Evolutionary conservation across 352 stramenopile species (phyloP).

Genomic region (Phytophthora rubi): DNA sequence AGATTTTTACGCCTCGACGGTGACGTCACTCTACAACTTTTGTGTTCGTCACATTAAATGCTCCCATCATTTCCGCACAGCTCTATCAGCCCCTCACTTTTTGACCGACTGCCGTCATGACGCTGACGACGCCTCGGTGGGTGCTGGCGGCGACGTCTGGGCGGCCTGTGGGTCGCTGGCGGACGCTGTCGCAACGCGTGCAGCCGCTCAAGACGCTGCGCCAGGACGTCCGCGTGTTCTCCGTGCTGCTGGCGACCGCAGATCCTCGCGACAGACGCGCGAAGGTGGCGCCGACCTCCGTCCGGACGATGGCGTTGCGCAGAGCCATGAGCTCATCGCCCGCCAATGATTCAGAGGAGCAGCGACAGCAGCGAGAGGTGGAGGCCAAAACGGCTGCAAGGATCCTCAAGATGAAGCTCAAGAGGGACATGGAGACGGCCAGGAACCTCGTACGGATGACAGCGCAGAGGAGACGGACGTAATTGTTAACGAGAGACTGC

Average conservation of each 20-base stretch:
- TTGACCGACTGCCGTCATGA: slow-evolving; percentile 10
- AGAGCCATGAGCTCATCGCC: slow-evolving; percentile 18
- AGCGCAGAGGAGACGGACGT: too few relatives aligned
- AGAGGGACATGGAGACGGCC: slow-evolving; percentile 57
- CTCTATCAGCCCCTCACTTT: slow-evolving; percentile 16
- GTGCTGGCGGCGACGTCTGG: slow-evolving; percentile 14
- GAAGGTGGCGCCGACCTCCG: background rate
- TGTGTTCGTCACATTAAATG: slow-evolving; percentile 4
- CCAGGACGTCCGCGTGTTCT: slow-evolving; percentile 12
- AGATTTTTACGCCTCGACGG: background rate
- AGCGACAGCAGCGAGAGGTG: slow-evolving; percentile 15
- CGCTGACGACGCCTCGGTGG: slow-evolving; percentile 12
- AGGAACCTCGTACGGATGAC: slow-evolving; percentile 44
- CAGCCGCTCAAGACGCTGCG: background rate
- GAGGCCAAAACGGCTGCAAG: slow-evolving; percentile 39
- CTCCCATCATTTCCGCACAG: slow-evolving; percentile 11
- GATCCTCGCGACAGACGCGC: background rate
- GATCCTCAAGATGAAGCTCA: slow-evolving; percentile 57
- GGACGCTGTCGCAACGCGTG: slow-evolving; percentile 2
- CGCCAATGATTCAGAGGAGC: slow-evolving; percentile 12
- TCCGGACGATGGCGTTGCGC: slow-evolving; percentile 6
- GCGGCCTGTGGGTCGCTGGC: slow-evolving; percentile 8
- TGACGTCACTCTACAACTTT: slow-evolving; percentile 20
- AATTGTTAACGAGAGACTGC: background rate
- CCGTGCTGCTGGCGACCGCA: slow-evolving; percentile 10